phyloP scores from a whole-genome alignment of 1,284 basidiomycete genomes.

The Ceratobasidium sp. region DNA sequence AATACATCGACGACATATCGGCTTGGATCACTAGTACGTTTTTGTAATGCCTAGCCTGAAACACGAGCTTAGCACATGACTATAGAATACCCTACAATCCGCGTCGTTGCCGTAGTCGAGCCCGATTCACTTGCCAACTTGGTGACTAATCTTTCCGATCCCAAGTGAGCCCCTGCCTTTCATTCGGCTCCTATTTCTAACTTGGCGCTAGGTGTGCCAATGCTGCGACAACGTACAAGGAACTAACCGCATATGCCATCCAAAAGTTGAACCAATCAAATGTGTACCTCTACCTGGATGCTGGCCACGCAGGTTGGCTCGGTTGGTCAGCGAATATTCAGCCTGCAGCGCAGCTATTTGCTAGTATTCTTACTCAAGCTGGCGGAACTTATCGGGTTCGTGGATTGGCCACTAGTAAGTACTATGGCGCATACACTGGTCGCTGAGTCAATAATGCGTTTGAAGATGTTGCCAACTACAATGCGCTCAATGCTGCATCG shows the following conservation, averaged over 20 bases:
- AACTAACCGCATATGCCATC: constrained; percentile 62
- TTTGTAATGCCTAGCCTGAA: neutral
- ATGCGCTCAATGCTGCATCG: constrained; percentile 58
- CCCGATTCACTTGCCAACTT: constrained; percentile 67
- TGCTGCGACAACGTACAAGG: constrained; percentile 61
- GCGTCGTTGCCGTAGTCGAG: constrained; percentile 67
- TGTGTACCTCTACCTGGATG: constrained; percentile 49
- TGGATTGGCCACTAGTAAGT: constrained; percentile 62
- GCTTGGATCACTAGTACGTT: constrained; percentile 60
- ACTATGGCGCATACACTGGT: neutral
- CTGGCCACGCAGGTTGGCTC: constrained; percentile 71
- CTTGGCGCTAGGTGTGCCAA: constrained; percentile 49
- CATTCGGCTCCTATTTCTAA: neutral
- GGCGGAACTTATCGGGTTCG: constrained; percentile 61
- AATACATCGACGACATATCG: constrained; percentile 67
- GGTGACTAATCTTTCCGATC: constrained; percentile 66
- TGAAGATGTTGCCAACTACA: constrained; percentile 68
- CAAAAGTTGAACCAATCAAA: constrained; percentile 60
- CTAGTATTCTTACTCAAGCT: constrained; percentile 57
- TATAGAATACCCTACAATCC: constrained; percentile 63
- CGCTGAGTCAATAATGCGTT: neutral
- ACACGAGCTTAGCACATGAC: neutral
- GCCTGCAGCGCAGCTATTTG: constrained; percentile 64
- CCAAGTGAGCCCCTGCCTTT: constrained; percentile 51
- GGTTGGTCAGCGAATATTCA: constrained; percentile 67